Base-by-base conservation (phyloP, 1,284 basidiomycete genomes). In the Apiotrichum domesticum region DNA sequence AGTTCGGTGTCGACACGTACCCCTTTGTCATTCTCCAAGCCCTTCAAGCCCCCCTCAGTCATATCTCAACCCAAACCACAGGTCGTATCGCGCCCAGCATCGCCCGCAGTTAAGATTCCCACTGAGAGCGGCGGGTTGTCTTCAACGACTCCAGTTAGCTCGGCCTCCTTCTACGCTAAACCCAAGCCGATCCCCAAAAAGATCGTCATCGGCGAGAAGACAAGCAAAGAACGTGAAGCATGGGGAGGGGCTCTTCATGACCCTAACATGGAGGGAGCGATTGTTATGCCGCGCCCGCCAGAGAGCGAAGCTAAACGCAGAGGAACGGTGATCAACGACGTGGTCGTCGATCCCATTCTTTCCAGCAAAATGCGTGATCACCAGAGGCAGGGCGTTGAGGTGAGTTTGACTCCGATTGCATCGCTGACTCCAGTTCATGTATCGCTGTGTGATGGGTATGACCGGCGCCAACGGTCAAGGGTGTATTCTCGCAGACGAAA, bases 401-500 rank as follows among this genome's bases (percentile, higher is more conserved):
- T 72, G 46, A 59, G 70, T 56, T 33, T 35, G n/a, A 14, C 21
- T 21, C 21, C 21, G 21, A 21, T 34, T 8, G 15, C 6, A 15
- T 6, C 47, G 34, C 61, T 65, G 55, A 66, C 48, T 7, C 6
- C 58, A 85, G 71, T 99, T 98, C 74, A 80, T 99, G 80, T 99
- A 99, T 72, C 90, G 95, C 72, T 90, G 88, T 64, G 88, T 95
- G 21, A 97, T 97, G 90, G 94, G 94, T 7, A 80, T 98, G 73
- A 83, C 88, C 35, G 88, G 86, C 65, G 87, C 90, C 59, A 89
- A 93, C 37, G 79, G 78, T 1, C 69, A 90, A 64, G 96, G 96
- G 1, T 95, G 90, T 66, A 98, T 99, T 61, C 81, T 99, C 34
- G 96, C 95, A 1, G 96, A 99, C 74, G 95, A 98, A 60, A 94